A percentile compares a stretch with the other conserved stretches of the same genome.
phyloP scores from a whole-genome alignment of 2,329 filamentous ascomycete species.

The Zasmidium citrigriseum region DNA sequence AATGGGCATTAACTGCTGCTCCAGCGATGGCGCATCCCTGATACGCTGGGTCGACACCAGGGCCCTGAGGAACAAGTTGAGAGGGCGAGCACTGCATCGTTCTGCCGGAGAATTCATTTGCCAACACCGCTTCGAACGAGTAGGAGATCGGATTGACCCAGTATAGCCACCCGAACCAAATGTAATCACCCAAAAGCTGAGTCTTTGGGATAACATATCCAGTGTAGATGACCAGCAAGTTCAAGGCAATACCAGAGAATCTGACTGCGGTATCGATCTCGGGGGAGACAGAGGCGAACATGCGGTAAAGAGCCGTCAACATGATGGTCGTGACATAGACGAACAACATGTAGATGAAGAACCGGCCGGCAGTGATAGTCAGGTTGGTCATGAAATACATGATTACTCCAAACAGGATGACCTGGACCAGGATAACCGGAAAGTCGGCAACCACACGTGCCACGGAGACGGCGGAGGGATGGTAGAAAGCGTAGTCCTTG shows the following conservation, averaged over 20 bases:
- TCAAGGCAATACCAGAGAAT: slow-evolving; percentile 63
- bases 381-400: slow-evolving; percentile 67
- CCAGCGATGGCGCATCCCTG: slow-evolving; percentile 66
- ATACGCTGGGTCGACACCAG: slow-evolving; percentile 55
- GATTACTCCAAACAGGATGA: slow-evolving; percentile 61
- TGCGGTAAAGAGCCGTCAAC: slow-evolving; percentile 65
- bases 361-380: slow-evolving; percentile 61
- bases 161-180: slow-evolving; percentile 67
- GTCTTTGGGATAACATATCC: slow-evolving; percentile 70
- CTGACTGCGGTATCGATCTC: slow-evolving; percentile 67
- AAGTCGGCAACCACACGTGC: slow-evolving; percentile 65
- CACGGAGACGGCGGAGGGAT: slow-evolving; percentile 65
- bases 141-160: slow-evolving; percentile 56
- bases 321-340: slow-evolving; percentile 64
- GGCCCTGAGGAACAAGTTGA: slow-evolving; percentile 62
- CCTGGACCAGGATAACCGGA: slow-evolving; percentile 60
- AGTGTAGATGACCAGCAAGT: slow-evolving; percentile 63
- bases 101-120: slow-evolving; percentile 64
- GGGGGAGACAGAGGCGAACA: slow-evolving; percentile 65
- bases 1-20: slow-evolving; percentile 52
- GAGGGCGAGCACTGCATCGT: slow-evolving; percentile 60
- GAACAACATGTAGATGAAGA: slow-evolving; percentile 67
- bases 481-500: slow-evolving; percentile 68
- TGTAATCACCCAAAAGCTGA: slow-evolving; percentile 58
- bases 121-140: slow-evolving; percentile 66